phyloP scores from a whole-genome alignment of 192 early-diverging fungal species.

The Ramicandelaber brevisporus region DNA sequence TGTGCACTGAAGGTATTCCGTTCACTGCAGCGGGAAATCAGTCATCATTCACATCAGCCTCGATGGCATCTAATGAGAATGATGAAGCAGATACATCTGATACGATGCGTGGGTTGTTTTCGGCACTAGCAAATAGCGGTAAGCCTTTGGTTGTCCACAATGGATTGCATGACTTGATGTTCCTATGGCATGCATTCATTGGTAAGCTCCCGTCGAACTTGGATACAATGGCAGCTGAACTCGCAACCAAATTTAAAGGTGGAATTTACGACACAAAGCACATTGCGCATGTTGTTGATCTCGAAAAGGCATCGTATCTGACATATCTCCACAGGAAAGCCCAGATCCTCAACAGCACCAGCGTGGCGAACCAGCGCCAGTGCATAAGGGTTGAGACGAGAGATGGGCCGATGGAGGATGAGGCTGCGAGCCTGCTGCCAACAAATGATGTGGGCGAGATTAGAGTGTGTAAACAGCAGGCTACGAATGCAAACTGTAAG shows the following conservation, averaged over 20 bases:
- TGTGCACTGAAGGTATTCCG: slow-evolving; percentile 51
- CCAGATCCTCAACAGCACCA: slow-evolving; percentile 14
- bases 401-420: no score
- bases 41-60: slow-evolving; percentile 1
- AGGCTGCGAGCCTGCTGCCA: slow-evolving; percentile 7
- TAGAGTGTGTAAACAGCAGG: background rate
- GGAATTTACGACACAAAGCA: slow-evolving; percentile 91
- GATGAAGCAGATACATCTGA: slow-evolving; percentile 2
- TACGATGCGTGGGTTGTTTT: slow-evolving; percentile 27
- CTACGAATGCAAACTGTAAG: background rate
- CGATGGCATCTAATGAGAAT: background rate
- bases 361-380: slow-evolving; percentile 5
- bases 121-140: slow-evolving; percentile 15
- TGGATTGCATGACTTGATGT: slow-evolving; percentile 79
- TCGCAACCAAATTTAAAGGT: slow-evolving; percentile 56
- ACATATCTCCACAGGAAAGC: no score
- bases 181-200: slow-evolving; percentile 77
- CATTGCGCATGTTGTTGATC: slow-evolving; percentile 18
- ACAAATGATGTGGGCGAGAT: background rate
- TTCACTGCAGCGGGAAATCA: slow-evolving; percentile 18
- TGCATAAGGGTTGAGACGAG: background rate
- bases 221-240: slow-evolving; percentile 43
- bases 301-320: slow-evolving; percentile 7
- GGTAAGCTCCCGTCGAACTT: slow-evolving; percentile 45
- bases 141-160: slow-evolving; percentile 77